Evolutionary conservation across 352 stramenopile species (phyloP).

Genomic region (Phytophthora podocarpi): DNA sequence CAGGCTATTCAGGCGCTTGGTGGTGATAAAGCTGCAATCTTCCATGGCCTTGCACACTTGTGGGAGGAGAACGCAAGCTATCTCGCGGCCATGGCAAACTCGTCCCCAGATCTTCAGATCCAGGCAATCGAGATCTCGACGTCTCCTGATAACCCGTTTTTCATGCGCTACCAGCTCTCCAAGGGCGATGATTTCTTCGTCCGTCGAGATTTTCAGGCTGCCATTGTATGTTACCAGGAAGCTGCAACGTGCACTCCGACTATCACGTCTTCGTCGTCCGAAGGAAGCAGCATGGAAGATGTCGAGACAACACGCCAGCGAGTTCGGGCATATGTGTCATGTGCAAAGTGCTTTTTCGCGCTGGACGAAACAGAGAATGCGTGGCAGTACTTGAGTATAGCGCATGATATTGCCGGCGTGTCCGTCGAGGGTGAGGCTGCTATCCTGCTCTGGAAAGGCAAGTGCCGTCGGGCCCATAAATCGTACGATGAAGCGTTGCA

Average conservation of each 20-base stretch:
- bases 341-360: slow-evolving; percentile 69
- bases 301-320: slow-evolving; percentile 45
- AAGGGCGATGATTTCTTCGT: slow-evolving; percentile 69
- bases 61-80: slow-evolving; percentile 72
- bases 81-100: slow-evolving; percentile 41
- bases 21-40: slow-evolving; percentile 76
- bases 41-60: slow-evolving; percentile 70
- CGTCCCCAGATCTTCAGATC: slow-evolving; percentile 36
- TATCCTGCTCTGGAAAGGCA: slow-evolving; percentile 66
- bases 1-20: slow-evolving; percentile 57
- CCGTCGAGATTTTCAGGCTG: slow-evolving; percentile 56
- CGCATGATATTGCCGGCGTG: slow-evolving; percentile 37
- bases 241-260: slow-evolving; percentile 34
- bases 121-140: slow-evolving; percentile 41
- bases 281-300: slow-evolving; percentile 30
- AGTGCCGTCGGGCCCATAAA: slow-evolving; percentile 64
- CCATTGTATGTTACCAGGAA: slow-evolving; percentile 59
- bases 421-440: slow-evolving; percentile 51
- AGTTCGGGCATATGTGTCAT: slow-evolving; percentile 52
- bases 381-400: slow-evolving; percentile 47
- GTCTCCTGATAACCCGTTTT: slow-evolving; percentile 47
- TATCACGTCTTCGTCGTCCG: slow-evolving; percentile 13
- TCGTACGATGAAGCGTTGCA: slow-evolving; percentile 51
- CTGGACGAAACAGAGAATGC: slow-evolving; percentile 55
- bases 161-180: slow-evolving; percentile 60